These are phyloP conservation scores for Selenicereus undatus DNA, from an alignment of 148 eudicot genomes.

Conservation along the genomic window DNA sequence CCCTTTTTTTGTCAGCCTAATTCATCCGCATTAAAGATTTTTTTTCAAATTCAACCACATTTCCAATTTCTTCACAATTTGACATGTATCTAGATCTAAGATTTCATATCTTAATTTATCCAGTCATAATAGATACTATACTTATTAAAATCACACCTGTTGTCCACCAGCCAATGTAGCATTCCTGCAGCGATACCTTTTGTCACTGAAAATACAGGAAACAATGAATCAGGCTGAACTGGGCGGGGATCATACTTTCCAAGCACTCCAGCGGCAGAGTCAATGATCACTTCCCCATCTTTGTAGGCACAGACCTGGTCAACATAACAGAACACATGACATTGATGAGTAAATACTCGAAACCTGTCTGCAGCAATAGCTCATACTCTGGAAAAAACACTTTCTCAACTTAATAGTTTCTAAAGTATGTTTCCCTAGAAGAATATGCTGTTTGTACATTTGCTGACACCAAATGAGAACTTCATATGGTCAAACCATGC, in stretches of 20 bases:
- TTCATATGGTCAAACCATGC: neutral
- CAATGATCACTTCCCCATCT: constrained; percentile 94
- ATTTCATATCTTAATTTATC: neutral
- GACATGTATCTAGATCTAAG: neutral
- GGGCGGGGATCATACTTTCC: constrained; percentile 99
- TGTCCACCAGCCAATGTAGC: constrained; percentile 92
- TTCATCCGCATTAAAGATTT: neutral
- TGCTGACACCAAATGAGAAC: neutral
- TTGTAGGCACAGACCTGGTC: constrained; percentile 91
- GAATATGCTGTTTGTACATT: neutral
- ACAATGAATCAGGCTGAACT: constrained; percentile 92
- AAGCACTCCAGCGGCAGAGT: constrained; percentile 94
- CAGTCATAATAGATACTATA: neutral
- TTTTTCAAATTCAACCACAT: neutral
- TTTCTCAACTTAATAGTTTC: constrained; percentile 3
- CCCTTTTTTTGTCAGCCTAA: neutral
- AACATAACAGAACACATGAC: constrained; percentile 11
- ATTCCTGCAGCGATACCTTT: constrained; percentile 91
- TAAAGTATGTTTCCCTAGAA: neutral
- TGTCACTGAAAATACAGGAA: constrained; percentile 88
- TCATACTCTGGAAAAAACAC: neutral
- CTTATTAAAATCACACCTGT: constrained; percentile 48
- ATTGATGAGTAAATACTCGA: constrained; percentile 3
- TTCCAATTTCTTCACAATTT: neutral
- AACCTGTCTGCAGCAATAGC: neutral